Evolutionary conservation across 305 asterid species (phyloP).

Genomic region (Fraxinus platypoda): DNA sequence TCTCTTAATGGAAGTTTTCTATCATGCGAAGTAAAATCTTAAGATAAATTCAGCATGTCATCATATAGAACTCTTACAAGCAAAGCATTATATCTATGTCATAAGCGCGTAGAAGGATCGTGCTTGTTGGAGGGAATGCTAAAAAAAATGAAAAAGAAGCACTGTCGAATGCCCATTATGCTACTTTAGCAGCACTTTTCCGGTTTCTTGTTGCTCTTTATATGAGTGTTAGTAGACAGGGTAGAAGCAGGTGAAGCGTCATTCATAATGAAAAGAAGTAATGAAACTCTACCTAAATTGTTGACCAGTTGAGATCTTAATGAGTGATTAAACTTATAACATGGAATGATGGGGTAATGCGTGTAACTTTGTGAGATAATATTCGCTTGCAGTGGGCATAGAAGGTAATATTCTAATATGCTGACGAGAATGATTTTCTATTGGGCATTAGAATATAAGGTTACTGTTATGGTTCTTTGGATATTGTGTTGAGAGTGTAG

Average conservation of each 20-base stretch:
- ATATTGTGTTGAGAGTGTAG: background rate
- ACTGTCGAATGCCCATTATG: background rate
- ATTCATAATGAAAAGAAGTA: background rate
- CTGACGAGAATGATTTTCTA: background rate
- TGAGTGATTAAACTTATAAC: background rate
- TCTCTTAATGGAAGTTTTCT: background rate
- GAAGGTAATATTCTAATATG: background rate
- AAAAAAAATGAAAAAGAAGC: background rate
- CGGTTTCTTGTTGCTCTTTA: background rate
- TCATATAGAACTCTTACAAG: background rate
- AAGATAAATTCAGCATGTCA: background rate
- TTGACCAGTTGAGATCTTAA: background rate
- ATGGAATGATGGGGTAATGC: background rate
- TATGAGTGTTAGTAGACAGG: background rate
- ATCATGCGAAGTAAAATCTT: background rate
- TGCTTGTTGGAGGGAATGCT: background rate
- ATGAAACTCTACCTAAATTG: background rate
- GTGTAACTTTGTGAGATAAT: background rate
- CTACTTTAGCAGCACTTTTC: background rate
- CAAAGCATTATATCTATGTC: background rate
- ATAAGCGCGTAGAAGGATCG: background rate
- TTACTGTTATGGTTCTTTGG: background rate
- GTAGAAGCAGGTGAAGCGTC: background rate
- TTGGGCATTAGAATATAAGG: background rate
- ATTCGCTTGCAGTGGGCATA: background rate